phyloP scores from a whole-genome alignment of 1,139 yeast species.

The Candida freyschussii region DNA sequence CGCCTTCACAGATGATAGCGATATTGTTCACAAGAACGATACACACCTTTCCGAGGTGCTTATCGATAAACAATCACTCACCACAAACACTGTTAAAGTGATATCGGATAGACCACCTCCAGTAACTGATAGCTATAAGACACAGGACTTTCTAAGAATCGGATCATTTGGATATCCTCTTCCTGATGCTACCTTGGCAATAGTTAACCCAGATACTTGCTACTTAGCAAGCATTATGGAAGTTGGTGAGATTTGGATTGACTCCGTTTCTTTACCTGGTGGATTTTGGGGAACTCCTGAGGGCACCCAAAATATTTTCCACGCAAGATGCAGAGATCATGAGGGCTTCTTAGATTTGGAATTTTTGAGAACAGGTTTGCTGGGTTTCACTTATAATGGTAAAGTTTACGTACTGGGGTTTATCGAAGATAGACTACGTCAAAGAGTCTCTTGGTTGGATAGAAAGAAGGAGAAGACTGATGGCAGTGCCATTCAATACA shows the following conservation, averaged over 20 bases:
- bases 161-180: constrained; percentile 94
- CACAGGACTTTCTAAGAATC: constrained; percentile 53
- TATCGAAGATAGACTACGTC: constrained; percentile 88
- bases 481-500: constrained; percentile 27
- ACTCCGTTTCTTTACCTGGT: constrained; percentile 81
- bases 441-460: constrained; percentile 61
- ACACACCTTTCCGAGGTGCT: constrained; percentile 56
- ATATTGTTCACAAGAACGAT: constrained; percentile 10
- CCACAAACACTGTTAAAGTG: constrained; percentile 72
- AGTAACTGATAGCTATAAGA: constrained; percentile 44
- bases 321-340: constrained; percentile 72
- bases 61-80: constrained; percentile 75
- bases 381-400: constrained; percentile 85
- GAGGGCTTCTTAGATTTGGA: constrained; percentile 67
- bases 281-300: constrained; percentile 75
- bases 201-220: constrained; percentile 88
- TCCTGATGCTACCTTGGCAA: constrained; percentile 90
- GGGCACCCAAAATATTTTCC: constrained; percentile 74
- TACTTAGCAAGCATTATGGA: constrained; percentile 63
- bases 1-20: constrained; percentile 29
- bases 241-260: constrained; percentile 98
- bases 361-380: constrained; percentile 82
- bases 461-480: constrained; percentile 32
- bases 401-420: constrained; percentile 84
- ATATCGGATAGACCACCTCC: constrained; percentile 58